These are phyloP conservation scores for Rosa lucieae DNA, from an alignment of 306 rosid genomes.

Conservation along the genomic window DNA sequence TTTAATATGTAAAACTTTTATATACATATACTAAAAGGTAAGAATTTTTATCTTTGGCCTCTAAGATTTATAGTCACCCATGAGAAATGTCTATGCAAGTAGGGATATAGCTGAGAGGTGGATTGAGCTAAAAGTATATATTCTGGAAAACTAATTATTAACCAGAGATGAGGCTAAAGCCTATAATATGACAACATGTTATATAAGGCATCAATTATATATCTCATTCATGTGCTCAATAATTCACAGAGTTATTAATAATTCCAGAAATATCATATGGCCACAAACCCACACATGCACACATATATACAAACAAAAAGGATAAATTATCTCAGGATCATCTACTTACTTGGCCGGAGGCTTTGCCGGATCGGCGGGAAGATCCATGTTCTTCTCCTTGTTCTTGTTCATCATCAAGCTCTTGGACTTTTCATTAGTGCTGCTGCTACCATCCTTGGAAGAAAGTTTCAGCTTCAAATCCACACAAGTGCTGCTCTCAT, in stretches of 20 bases:
- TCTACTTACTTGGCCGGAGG: slow-evolving; percentile 83
- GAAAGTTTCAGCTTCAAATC: slow-evolving; percentile 53
- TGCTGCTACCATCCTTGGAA: slow-evolving; percentile 21
- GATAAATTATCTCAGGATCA: not conserved
- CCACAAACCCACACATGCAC: not conserved
- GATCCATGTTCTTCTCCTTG: slow-evolving; percentile 43
- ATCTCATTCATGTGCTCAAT: slow-evolving; percentile 10
- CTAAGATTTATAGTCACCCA: not conserved
- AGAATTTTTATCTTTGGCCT: not conserved
- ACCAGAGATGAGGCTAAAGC: not conserved
- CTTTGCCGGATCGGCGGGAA: slow-evolving; percentile 60
- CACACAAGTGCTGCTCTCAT: slow-evolving; percentile 21
- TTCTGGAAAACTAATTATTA: not conserved
- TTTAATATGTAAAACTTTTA: not conserved
- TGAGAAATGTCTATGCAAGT: not conserved
- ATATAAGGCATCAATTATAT: slow-evolving; percentile 7
- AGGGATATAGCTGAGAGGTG: not conserved
- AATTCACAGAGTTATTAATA: not conserved
- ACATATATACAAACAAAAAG: not conserved
- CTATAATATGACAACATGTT: slow-evolving; percentile 1
- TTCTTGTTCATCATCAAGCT: slow-evolving; percentile 25
- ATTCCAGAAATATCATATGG: not conserved
- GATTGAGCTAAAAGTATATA: not conserved
- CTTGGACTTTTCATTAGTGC: slow-evolving; percentile 27
- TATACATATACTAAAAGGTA: not conserved